Conservation (phyloP, 345 rosid species). For the Jatropha curcas region DNA sequence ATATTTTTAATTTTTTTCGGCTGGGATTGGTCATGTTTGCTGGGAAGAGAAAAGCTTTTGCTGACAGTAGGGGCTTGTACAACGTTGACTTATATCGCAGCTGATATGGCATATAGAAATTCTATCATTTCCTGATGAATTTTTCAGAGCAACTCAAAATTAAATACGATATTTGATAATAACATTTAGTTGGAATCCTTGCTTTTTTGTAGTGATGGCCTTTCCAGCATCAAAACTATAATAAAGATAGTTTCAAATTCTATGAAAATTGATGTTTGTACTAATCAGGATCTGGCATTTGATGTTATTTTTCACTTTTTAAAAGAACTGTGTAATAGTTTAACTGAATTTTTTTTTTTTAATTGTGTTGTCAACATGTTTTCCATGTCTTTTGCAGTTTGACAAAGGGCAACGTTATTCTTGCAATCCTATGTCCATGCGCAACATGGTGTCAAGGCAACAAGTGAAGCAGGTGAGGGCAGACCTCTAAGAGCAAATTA, state of each 20-base stretch:
- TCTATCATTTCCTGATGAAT: no score
- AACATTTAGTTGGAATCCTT: no score
- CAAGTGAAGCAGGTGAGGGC: slow-evolving; percentile 78
- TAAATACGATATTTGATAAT: no score
- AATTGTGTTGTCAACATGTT: slow-evolving; percentile 14
- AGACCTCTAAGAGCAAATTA: slow-evolving; percentile 63
- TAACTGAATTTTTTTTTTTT: not conserved
- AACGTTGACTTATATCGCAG: no score
- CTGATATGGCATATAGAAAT: no score
- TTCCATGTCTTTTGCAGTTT: slow-evolving; percentile 45
- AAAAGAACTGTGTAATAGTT: not conserved
- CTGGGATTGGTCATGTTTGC: no score
- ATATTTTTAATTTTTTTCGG: no score
- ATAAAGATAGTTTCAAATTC: no score
- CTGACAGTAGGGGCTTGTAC: no score
- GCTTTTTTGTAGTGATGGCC: not conserved
- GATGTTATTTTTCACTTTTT: not conserved
- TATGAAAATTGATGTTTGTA: no score
- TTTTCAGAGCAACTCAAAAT: no score
- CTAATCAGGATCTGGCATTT: not conserved
- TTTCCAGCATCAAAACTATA: not conserved
- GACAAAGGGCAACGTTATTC: slow-evolving; percentile 91
- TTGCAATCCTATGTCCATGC: slow-evolving; percentile 83
- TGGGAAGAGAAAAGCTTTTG: no score
- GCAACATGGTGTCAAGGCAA: slow-evolving; percentile 82